Evolutionary conservation across 2,329 filamentous ascomycete genomes (phyloP).

Genomic region (Escovopsis sp.): DNA sequence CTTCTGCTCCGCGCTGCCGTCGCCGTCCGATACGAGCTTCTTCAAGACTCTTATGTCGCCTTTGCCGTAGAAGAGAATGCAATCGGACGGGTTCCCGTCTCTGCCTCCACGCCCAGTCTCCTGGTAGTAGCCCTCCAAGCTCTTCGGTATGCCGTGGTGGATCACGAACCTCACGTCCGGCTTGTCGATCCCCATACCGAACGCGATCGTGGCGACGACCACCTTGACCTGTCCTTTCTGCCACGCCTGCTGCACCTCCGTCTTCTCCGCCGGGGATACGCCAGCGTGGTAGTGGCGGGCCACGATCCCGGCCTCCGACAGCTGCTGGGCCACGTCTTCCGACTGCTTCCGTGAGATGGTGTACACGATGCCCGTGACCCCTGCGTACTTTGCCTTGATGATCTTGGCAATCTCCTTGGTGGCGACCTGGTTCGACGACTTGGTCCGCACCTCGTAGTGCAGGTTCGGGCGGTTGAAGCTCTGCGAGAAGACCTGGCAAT

Average conservation of each 20-base stretch:
- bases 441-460: slow-evolving; percentile 69
- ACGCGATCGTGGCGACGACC: slow-evolving; percentile 95
- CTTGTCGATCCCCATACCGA: slow-evolving; percentile 99
- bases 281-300: slow-evolving; percentile 80
- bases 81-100: slow-evolving; percentile 75
- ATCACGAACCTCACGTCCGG: slow-evolving; percentile 92
- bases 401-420: slow-evolving; percentile 40
- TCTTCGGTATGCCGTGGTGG: slow-evolving; percentile 85
- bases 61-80: slow-evolving; percentile 81
- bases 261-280: slow-evolving; percentile 54
- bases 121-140: slow-evolving; percentile 94
- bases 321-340: slow-evolving; percentile 60
- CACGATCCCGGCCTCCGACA: slow-evolving; percentile 51
- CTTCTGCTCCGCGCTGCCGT: slow-evolving; percentile 66
- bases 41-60: slow-evolving; percentile 59
- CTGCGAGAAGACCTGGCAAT: slow-evolving; percentile 69
- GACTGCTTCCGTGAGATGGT: slow-evolving; percentile 75
- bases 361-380: slow-evolving; percentile 82
- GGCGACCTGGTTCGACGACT: slow-evolving; percentile 37
- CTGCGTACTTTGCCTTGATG: slow-evolving; percentile 55
- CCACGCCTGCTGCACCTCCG: slow-evolving; percentile 63
- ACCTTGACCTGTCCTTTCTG: slow-evolving; percentile 68
- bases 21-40: slow-evolving; percentile 70
- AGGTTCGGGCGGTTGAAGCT: slow-evolving; percentile 97
- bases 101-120: slow-evolving; percentile 91